phyloP scores from a whole-genome alignment of 371 early-diverging fungal genomes.

The Lichtheimia ornata region DNA sequence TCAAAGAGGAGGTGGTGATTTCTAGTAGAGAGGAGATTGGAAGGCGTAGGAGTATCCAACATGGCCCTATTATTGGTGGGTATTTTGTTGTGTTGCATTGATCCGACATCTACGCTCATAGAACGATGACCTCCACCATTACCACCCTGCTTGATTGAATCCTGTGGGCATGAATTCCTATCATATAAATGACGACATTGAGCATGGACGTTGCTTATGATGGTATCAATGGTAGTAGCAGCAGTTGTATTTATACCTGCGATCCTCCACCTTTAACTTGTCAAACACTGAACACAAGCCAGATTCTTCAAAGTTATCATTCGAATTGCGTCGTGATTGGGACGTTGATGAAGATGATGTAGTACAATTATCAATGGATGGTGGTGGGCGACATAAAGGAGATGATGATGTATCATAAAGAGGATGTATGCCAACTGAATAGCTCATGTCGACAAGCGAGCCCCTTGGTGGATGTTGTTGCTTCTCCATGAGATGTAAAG shows the following conservation, averaged over 20 bases:
- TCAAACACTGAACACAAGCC: constrained; percentile 16
- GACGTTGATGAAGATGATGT: constrained; percentile 18
- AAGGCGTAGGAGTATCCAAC: constrained; percentile 11
- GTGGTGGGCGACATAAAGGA: not conserved
- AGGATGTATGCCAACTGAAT: too few species aligned
- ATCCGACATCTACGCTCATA: constrained; percentile 37
- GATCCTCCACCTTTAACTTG: constrained; percentile 16
- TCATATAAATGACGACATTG: not conserved
- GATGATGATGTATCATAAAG: constrained; percentile 5
- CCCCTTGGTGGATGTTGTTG: not conserved
- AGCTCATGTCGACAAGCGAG: too few species aligned
- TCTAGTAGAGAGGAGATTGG: constrained; percentile 1
- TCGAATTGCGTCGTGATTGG: constrained; percentile 27
- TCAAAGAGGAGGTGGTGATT: not conserved
- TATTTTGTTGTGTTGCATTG: constrained; percentile 20
- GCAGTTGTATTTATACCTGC: constrained; percentile 15
- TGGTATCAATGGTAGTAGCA: not conserved
- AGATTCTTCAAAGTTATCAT: constrained; percentile 15
- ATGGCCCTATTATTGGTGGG: constrained; percentile 8
- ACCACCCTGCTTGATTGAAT: constrained; percentile 16
- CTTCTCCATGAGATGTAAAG: constrained; percentile 5
- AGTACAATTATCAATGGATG: constrained; percentile 15
- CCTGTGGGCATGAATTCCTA: constrained; percentile 16
- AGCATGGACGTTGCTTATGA: not conserved
- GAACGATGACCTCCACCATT: constrained; percentile 26